These are phyloP conservation scores for Phallus indusiatus DNA, from an alignment of 768 basidiomycete species.

Conservation along the genomic window DNA sequence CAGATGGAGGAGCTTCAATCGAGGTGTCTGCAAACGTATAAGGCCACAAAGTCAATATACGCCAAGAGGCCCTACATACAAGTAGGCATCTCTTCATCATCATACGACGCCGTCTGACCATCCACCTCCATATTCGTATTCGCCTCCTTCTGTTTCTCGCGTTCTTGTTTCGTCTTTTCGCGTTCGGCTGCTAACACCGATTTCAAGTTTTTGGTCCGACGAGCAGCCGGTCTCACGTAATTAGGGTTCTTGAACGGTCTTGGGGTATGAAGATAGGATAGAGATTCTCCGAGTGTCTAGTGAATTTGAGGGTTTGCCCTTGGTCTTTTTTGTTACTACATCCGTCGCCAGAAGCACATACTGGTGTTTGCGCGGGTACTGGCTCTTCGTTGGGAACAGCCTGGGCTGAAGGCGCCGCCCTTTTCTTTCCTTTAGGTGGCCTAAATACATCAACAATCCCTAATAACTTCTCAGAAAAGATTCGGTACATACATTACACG, in stretches of 20 bases:
- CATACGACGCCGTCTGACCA: slow-evolving; percentile 30
- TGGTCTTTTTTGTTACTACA: too few relatives aligned
- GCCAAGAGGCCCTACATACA: slow-evolving; percentile 35
- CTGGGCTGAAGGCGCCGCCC: background rate
- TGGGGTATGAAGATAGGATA: slow-evolving; percentile 61
- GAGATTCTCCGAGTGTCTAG: slow-evolving; percentile 65
- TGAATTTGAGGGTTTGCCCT: background rate
- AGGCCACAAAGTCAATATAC: background rate
- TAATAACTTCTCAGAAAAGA: background rate
- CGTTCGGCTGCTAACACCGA: slow-evolving; percentile 69
- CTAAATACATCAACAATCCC: slow-evolving; percentile 9
- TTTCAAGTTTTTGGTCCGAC: slow-evolving; percentile 74
- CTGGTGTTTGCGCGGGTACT: background rate
- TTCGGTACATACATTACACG: background rate
- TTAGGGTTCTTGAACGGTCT: slow-evolving; percentile 71
- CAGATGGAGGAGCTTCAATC: slow-evolving; percentile 78
- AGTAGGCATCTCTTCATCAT: slow-evolving; percentile 49
- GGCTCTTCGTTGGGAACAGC: background rate
- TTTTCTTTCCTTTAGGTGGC: slow-evolving; percentile 13
- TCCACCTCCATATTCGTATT: slow-evolving; percentile 50
- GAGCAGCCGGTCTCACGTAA: slow-evolving; percentile 60
- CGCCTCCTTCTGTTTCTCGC: slow-evolving; percentile 46
- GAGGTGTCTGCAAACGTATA: slow-evolving; percentile 44
- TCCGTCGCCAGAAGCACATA: background rate
- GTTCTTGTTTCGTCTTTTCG: slow-evolving; percentile 61